phyloP scores from a whole-genome alignment of 148 eudicot genomes.

The Vaccinium darrowii region DNA sequence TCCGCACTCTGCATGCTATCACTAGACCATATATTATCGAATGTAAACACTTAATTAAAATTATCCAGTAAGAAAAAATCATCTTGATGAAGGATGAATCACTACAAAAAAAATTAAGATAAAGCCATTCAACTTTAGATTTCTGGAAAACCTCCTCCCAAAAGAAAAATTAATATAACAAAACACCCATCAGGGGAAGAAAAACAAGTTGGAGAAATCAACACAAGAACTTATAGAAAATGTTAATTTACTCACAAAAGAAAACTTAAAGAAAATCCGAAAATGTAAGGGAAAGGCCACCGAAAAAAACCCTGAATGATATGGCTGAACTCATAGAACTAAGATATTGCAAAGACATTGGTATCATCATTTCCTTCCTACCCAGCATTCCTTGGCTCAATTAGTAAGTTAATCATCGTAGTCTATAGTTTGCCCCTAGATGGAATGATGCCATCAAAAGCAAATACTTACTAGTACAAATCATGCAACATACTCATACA shows the following conservation, averaged over 20 bases:
- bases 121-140: not conserved
- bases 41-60: not conserved
- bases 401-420: not conserved
- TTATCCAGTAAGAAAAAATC: not conserved
- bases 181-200: not conserved
- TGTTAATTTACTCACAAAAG: not conserved
- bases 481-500: not conserved
- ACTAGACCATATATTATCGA: not conserved
- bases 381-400: not conserved
- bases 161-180: not conserved
- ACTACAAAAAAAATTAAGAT: not conserved
- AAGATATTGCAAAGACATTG: not conserved
- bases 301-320: not conserved
- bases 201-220: not conserved
- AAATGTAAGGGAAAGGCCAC: not conserved
- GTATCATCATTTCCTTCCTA: not conserved
- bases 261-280: not conserved
- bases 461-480: not conserved
- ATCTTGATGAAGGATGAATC: not conserved
- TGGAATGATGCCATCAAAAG: not conserved
- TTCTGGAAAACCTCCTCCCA: not conserved
- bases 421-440: not conserved
- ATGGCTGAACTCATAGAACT: not conserved
- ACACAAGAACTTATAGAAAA: not conserved
- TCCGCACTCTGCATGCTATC: not conserved